Base-by-base conservation (phyloP, 1,284 basidiomycete species). In the Exobasidium cylindrosporum region DNA sequence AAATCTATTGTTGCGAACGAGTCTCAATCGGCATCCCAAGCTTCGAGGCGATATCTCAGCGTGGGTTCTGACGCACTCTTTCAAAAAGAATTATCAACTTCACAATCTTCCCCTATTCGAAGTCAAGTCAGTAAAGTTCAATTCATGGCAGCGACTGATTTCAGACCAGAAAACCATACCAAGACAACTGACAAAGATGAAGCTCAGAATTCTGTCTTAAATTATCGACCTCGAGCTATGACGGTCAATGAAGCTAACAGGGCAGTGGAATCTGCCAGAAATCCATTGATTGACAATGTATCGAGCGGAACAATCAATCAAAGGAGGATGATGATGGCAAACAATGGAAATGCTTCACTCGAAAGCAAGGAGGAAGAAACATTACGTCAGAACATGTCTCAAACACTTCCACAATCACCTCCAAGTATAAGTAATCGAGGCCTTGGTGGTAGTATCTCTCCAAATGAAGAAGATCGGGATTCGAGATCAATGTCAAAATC, bases 231-330 rank as follows among this genome's bases (percentile, higher is more conserved):
- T 40, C 35, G 35, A 10, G 35, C 35, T 10, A 40, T 40, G 35
- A 40, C 35, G 35, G 17, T 17, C 35, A 17, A 10, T 7, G 35
- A 40, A 7, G 35, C 10, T 17, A 40, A 40, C 35, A 40, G 35
- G 17, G 10, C 35, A 17, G 17, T 17, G 10, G 35, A 40, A 17
- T 40, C 7, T 40, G 35, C 17, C 35, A 40, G 35, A 17, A 40
- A 40, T 1, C 50, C 70, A 10, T 65, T 72, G 54, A 66, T 56
- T 55, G 44, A 66, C 2, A 63, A 68, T 0, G 60, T 61, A 1
- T 21, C 58, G 0, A 60, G 56, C 0, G 72, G 72, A 0, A 74
- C 72, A 14, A 74, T 74, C 54, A 66, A 66, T 40, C 69, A 68
- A 60, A 63, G 72, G 31, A 40, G 24, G 49, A 32, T 10, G 35